Conservation (phyloP, 1,284 basidiomycete species). For the Moniliella sp. region DNA sequence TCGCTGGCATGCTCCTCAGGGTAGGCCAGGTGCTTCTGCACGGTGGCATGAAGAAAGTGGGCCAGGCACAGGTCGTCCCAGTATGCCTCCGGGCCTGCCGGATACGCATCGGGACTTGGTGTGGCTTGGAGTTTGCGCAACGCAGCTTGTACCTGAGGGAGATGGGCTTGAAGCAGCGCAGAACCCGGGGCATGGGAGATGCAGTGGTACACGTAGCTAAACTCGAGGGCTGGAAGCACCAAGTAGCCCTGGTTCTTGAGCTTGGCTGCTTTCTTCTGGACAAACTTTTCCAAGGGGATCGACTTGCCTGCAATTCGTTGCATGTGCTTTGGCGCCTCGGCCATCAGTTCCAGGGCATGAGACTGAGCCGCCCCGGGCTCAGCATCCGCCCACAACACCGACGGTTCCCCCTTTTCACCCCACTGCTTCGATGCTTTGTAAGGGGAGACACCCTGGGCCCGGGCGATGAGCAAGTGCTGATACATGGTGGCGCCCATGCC, state of each 20-base stretch:
- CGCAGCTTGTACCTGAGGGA: slow-evolving; percentile 16
- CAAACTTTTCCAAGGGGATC: slow-evolving; percentile 32
- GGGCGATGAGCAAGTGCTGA: too few relatives aligned
- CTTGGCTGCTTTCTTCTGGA: slow-evolving; percentile 25
- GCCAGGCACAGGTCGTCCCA: slow-evolving; percentile 27
- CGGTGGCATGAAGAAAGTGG: slow-evolving; percentile 28
- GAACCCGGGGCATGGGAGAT: slow-evolving; percentile 22
- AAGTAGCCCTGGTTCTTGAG: slow-evolving; percentile 17
- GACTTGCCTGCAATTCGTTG: slow-evolving; percentile 32
- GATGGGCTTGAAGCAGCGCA: slow-evolving; percentile 10
- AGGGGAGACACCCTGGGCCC: slow-evolving; percentile 16
- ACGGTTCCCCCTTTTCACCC: too few relatives aligned
- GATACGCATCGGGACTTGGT: slow-evolving; percentile 9
- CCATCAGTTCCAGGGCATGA: slow-evolving; percentile 15
- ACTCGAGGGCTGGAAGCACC: slow-evolving; percentile 24
- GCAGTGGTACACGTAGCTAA: slow-evolving; percentile 30
- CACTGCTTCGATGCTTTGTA: too few relatives aligned
- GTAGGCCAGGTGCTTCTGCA: slow-evolving; percentile 26
- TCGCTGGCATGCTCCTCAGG: slow-evolving; percentile 24
- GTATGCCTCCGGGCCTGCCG: slow-evolving; percentile 9
- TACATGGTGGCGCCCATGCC: slow-evolving; percentile 11
- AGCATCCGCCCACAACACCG: too few relatives aligned
- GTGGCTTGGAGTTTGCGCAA: slow-evolving; percentile 12
- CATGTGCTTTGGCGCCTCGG: slow-evolving; percentile 15
- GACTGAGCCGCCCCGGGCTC: slow-evolving; percentile 3